These are phyloP conservation scores for Wickerhamomyces queroliae DNA, from an alignment of 805 yeast species.

Conservation along the genomic window DNA sequence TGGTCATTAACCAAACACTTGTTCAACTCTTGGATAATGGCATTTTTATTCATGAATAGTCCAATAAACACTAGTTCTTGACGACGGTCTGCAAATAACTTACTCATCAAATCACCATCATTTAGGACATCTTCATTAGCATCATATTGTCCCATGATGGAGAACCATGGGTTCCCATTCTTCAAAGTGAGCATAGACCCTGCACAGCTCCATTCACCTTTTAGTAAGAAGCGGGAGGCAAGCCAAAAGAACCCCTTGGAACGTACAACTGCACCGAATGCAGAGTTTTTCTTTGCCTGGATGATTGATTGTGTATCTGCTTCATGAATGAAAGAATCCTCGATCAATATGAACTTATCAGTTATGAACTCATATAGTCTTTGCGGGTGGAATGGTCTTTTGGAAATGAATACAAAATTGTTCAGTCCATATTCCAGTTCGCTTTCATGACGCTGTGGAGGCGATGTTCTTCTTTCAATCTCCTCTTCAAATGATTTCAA, in stretches of 20 bases:
- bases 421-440: conserved; percentile 42
- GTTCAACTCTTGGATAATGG: conserved; percentile 27
- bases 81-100: conserved; percentile 36
- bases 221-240: conserved; percentile 32
- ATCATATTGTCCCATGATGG: conserved; percentile 28
- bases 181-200: conserved; percentile 35
- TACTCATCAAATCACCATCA: conserved; percentile 27
- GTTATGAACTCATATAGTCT: conserved; percentile 30
- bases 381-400: conserved; percentile 41
- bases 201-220: conserved; percentile 41
- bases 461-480: conserved; percentile 23
- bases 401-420: conserved; percentile 34
- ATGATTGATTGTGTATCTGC: no score
- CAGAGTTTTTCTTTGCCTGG: conserved; percentile 28
- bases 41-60: conserved; percentile 24
- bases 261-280: conserved; percentile 32
- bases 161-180: conserved; percentile 40
- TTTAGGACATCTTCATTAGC: no score
- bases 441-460: conserved; percentile 41
- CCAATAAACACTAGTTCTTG: conserved; percentile 44
- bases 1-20: conserved; percentile 33
- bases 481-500: conserved; percentile 35
- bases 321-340: conserved; percentile 29
- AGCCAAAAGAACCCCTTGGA: conserved; percentile 42
- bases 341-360: conserved; percentile 29